phyloP scores from a whole-genome alignment of 371 early-diverging fungal species.

The Caulochytrium protostelioides region DNA sequence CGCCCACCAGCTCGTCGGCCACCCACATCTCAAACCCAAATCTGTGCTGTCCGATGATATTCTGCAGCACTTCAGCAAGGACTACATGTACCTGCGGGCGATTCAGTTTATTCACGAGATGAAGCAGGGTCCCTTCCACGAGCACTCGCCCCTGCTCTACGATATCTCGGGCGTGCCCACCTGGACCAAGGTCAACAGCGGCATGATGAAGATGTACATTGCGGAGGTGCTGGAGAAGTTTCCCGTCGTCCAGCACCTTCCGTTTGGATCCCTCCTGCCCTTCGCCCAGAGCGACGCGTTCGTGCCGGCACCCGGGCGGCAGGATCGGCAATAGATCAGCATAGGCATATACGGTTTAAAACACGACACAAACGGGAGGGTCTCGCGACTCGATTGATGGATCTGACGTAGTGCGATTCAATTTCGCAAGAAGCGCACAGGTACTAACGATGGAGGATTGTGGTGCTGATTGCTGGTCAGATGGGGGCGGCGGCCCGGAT shows the following conservation, averaged over 20 bases:
- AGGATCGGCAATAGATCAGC: too few species aligned
- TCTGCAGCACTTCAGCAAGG: conserved; percentile 55
- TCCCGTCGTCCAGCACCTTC: conserved; percentile 97
- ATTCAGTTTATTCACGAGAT: conserved; percentile 63
- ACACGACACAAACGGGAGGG: too few species aligned
- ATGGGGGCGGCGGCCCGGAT: too few species aligned
- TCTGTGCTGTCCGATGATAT: conserved; percentile 62
- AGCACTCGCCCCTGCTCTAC: conserved; percentile 91
- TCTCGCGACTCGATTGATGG: too few species aligned
- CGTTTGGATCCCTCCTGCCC: conserved; percentile 54
- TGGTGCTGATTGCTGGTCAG: too few species aligned
- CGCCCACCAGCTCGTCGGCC: conserved; percentile 58
- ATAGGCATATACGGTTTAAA: too few species aligned
- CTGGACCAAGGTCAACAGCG: conserved; percentile 85
- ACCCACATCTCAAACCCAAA: conserved; percentile 45
- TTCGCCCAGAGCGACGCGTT: conserved; percentile 8
- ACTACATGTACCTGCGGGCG: conserved; percentile 83
- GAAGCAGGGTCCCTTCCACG: conserved; percentile 24
- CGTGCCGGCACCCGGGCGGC: too few species aligned
- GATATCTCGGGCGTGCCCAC: conserved; percentile 78
- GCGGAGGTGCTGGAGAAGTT: conserved; percentile 87
- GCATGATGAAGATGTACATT: conserved; percentile 91
- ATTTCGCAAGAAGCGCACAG: too few species aligned
- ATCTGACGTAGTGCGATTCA: too few species aligned
- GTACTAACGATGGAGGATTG: too few species aligned